Base-by-base conservation (phyloP, 805 yeast species). In the Wickerhamomyces rabaulensis region DNA sequence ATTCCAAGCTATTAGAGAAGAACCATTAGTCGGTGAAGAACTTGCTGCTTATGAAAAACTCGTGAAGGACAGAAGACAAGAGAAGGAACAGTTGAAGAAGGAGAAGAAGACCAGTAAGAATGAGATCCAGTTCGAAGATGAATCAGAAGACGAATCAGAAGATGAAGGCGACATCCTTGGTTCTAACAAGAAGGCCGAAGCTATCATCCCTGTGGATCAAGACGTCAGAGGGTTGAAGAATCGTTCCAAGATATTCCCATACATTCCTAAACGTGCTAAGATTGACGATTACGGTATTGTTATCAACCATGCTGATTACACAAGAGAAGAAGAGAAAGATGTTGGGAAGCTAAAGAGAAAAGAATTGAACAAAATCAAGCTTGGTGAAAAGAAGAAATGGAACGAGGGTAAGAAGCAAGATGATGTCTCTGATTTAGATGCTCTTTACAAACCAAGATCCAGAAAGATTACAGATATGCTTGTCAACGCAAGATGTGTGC, bases 201-300 rank as follows among this genome's bases (percentile, higher is more conserved):
- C 59, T 27, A 63, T 55, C 49, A 51, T 58, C 19, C 64, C 62
- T 7, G 55, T 63, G 9, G 76, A 68, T 16, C 65, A 63, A 9
- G 66, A 61, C 41, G 63, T 62, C 3, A 53, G 61, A 17, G 61
- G 58, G 23, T 56, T 57, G 16, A 63, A 59, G 26, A 54, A 55
- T 10, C 48, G 61, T 29, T 52, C 71, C 63, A 78, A 74, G 39
- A 84, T 86, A 87, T 94, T 92, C 59, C 98, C 96, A 12, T 85
- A 70, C 54, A 68, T 78, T 35, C 75, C 77, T 1, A 75, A 72
- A 41, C 78, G 79, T 54, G 68, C 76, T 21, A 79, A 85, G 53
- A 68, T 74, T 41, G 98, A 94, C 60, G 97, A 92, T 53, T 94
- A 92, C 63, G 99, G 99, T 26, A 83, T 80, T 46, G 66, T 82